Percentiles rank a stretch among this genome's conserved stretches.
Conservation (phyloP, 345 rosid species). For the Brassica nigra region DNA sequence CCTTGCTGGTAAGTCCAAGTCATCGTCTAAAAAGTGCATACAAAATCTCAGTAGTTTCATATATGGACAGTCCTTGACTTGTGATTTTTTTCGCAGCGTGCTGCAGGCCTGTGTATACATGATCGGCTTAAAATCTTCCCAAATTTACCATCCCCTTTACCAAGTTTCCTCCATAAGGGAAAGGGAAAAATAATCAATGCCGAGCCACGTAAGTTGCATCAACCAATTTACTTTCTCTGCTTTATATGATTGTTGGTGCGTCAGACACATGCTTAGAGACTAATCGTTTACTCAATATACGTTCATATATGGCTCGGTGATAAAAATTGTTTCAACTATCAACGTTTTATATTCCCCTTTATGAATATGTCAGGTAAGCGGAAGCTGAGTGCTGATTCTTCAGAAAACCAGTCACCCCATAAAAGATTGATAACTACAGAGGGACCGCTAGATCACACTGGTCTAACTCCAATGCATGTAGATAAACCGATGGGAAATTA, state of each 20-base stretch:
- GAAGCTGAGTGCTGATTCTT: conserved; percentile 47
- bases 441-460: conserved; percentile 34
- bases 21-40: not conserved
- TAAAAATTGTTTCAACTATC: not conserved
- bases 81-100: conserved; percentile 49
- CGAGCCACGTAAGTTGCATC: conserved; percentile 50
- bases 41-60: conserved; percentile 14
- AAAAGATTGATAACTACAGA: conserved; percentile 58
- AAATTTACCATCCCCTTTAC: conserved; percentile 54
- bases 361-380: conserved; percentile 55
- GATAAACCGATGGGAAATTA: conserved; percentile 38
- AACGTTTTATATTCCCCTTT: not conserved
- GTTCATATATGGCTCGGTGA: not conserved
- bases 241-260: not conserved
- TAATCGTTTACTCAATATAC: not conserved
- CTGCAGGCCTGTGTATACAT: conserved; percentile 70
- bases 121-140: conserved; percentile 79
- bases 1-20: conserved; percentile 68
- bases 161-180: conserved; percentile 48
- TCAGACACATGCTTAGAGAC: not conserved
- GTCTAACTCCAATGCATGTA: conserved; percentile 46
- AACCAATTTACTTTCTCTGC: not conserved
- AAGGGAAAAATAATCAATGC: conserved; percentile 48
- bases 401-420: conserved; percentile 46
- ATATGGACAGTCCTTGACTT: conserved; percentile 1